Evolutionary conservation across 179 eudicot species (phyloP), one percentile per base, ranked within the genome.

Genomic region (Vitellaria paradoxa): DNA sequence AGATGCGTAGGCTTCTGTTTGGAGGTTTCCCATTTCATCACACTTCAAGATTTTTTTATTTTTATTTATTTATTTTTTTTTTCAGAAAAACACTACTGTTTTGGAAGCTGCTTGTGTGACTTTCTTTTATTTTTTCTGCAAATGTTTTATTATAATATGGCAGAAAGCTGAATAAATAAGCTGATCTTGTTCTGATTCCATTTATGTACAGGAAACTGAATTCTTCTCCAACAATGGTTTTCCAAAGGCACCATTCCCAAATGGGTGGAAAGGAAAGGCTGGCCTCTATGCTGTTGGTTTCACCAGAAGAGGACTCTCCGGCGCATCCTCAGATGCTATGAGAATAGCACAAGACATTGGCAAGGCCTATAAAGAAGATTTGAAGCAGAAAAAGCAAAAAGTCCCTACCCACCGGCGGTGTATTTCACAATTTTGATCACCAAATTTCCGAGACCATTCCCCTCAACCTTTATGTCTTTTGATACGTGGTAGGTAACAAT

Each of bases 231-330:
- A 93, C 46, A 88, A 87, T 70, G 99, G 99, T 13, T 86, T 90
- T 26, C 98, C 98, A 40, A 92, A 86, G 26, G 59, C 90, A 10
- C 89, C 93, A 75, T 91, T 89, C 68, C 93, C 99, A 52, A 83
- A 87, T 56, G 97, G 91, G 20, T 95, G 99, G 99, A 93, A 93
- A 65, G 99, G 99, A 72, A 87, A 91, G 26, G 79, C 69, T 24
- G 99, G 99, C 26, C 79, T 95, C 1, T 95, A 95, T 80, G 97
- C 97, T 17, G 94, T 86, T 72, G 97, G 99, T 49, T 95, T 95
- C 79, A 91, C 99, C 77, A 90, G 91, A 75, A 91, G 83, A 89
- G 99, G 99, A 81, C 89, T 95, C 0, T 81, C 97, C 53, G 99
- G 99, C 73, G 91, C 92, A 56, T 88, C 97, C 11, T 83, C 81